Evolutionary conservation across 2,329 filamentous ascomycete species (phyloP).

Genomic region (Metarhizium robertsii): DNA sequence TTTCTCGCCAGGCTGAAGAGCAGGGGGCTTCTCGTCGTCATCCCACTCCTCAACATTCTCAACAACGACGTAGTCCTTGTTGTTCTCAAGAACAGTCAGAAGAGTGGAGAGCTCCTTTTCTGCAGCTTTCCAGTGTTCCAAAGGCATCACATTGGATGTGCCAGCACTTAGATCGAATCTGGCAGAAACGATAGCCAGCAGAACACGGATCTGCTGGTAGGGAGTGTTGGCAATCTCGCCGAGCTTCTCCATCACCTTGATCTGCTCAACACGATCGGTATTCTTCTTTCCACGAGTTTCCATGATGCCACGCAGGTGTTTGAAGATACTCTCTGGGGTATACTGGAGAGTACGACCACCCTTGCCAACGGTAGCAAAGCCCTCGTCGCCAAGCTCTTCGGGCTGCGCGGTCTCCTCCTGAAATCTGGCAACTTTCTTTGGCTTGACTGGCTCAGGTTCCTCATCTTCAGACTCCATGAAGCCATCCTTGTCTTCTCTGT

Average conservation of each 20-base stretch:
- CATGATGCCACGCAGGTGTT: slow-evolving; percentile 86
- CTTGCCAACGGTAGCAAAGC: slow-evolving; percentile 81
- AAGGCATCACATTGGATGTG: slow-evolving; percentile 70
- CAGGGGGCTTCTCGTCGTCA: slow-evolving; percentile 89
- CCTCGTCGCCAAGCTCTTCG: slow-evolving; percentile 65
- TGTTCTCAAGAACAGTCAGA: slow-evolving; percentile 68
- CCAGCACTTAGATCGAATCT: slow-evolving; percentile 87
- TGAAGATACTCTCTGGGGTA: slow-evolving; percentile 95
- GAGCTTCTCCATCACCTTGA: slow-evolving; percentile 94
- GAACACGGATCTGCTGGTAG: slow-evolving; percentile 89
- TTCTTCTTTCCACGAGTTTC: slow-evolving; percentile 99
- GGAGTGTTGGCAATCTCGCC: slow-evolving; percentile 80
- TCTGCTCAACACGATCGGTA: slow-evolving; percentile 90
- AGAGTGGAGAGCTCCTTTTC: slow-evolving; percentile 77
- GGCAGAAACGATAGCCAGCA: slow-evolving; percentile 84
- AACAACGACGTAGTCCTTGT: slow-evolving; percentile 73
- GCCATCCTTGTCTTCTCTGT: slow-evolving; percentile 72
- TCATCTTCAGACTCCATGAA: slow-evolving; percentile 84
- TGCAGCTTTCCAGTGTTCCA: slow-evolving; percentile 95
- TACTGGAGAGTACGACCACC: slow-evolving; percentile 84
- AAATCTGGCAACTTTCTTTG: slow-evolving; percentile 22
- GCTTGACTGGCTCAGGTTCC: slow-evolving; percentile 49
- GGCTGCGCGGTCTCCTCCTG: slow-evolving; percentile 38
- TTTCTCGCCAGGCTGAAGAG: slow-evolving; percentile 61
- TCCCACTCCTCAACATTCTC: slow-evolving; percentile 98